A percentile compares a stretch with the other conserved stretches of the same genome.
Evolutionary conservation across 2,329 filamentous ascomycete species (phyloP).

Genomic region (Leptodontidium sp.): DNA sequence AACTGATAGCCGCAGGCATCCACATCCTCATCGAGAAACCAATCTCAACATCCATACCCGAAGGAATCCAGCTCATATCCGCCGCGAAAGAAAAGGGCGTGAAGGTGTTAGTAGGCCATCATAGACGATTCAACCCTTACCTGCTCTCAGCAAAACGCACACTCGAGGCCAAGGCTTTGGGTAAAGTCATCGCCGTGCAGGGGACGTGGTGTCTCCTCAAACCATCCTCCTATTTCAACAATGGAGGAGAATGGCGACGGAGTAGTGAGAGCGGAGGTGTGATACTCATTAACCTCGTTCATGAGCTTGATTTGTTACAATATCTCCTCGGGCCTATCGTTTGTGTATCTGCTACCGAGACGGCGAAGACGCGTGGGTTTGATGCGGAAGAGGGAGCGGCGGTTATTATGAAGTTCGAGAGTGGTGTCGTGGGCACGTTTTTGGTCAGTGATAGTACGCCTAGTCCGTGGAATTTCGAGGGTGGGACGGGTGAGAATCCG

Average conservation of each 20-base stretch:
- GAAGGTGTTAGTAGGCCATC: slow-evolving; percentile 64
- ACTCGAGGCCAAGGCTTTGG: slow-evolving; percentile 52
- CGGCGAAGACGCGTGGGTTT: slow-evolving; percentile 53
- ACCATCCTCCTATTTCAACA: slow-evolving; percentile 58
- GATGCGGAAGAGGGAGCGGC: slow-evolving; percentile 65
- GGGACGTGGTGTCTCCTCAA: slow-evolving; percentile 64
- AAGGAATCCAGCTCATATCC: slow-evolving; percentile 47
- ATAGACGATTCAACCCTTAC: slow-evolving; percentile 66
- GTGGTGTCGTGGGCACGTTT: slow-evolving; percentile 64
- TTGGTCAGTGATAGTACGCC: slow-evolving; percentile 60
- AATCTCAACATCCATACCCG: slow-evolving; percentile 53
- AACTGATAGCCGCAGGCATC: slow-evolving; percentile 57
- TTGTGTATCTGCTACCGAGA: slow-evolving; percentile 59
- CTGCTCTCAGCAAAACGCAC: slow-evolving; percentile 57
- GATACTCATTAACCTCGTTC: slow-evolving; percentile 66
- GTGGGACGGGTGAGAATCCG: slow-evolving; percentile 66
- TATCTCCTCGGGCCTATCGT: slow-evolving; percentile 62
- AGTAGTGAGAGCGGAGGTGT: slow-evolving; percentile 53
- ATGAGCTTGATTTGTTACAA: slow-evolving; percentile 66
- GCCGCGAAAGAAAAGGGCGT: slow-evolving; percentile 45
- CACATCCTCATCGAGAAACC: slow-evolving; percentile 67
- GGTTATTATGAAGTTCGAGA: slow-evolving; percentile 60
- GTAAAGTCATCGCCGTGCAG: slow-evolving; percentile 59
- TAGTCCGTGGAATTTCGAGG: slow-evolving; percentile 62
- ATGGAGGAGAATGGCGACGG: slow-evolving; percentile 57